Base-by-base conservation (phyloP, 768 basidiomycete genomes). In the Suillus subluteus region DNA sequence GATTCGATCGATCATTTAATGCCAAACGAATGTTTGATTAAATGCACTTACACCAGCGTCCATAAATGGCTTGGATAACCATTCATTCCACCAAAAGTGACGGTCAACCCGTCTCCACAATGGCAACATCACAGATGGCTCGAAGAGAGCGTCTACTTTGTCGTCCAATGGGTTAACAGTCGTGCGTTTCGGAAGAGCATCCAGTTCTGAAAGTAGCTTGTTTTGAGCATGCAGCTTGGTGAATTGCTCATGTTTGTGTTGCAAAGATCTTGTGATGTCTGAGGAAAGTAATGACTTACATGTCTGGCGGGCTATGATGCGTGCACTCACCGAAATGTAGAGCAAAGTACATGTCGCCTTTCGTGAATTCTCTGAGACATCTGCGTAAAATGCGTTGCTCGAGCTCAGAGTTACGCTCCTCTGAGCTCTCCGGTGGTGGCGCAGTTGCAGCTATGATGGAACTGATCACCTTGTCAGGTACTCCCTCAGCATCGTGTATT, bases 81-180 rank as follows among this genome's bases (percentile, higher is more conserved):
- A 89, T 72, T 95, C 93, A 73, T 99, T 99, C 95, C 96, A 99
- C 92, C 96, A 99, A 76, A 94, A 99, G 52, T 92, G 90, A 58
- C 86, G 84, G 71, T 98, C 94, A 1, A 95, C 93, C 15, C 95
- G 83, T 35, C 95, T 85, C 96, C 97, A 98, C 4, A 98, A 83
- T 0, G 98, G 96, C 16, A 96, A 83, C 0, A 87, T 88, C 0
- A 90, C 81, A 67, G 87, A 83, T 0, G 95, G 94, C 75, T 98
- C 96, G 15, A 83, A 81, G 30, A 92, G 77, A 9, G 84, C 79
- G 58, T 89, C 84, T 16, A 84, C 77, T 40, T 82, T 82, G 58
- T 76, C 80, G 46, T 72, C 78, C 70, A 44, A 71, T 71, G 66
- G 66, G 68, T 65, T 68, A 54, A n/a, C 63, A 35, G 44, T 71